These are phyloP conservation scores for Apium graveolens DNA, from an alignment of 129 eudicot genomes.

Conservation along the genomic window DNA sequence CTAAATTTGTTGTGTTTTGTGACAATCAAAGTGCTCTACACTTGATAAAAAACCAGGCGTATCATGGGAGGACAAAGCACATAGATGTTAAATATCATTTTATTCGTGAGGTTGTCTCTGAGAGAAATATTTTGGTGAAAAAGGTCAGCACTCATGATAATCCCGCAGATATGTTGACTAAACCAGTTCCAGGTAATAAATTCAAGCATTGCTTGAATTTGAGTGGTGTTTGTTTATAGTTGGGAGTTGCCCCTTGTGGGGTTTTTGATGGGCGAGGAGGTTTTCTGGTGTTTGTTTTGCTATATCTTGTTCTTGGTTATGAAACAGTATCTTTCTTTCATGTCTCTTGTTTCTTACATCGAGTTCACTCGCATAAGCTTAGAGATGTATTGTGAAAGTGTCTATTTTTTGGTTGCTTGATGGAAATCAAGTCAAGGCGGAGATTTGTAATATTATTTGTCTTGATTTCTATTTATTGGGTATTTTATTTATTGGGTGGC, in stretches of 20 bases:
- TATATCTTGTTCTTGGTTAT: too few relatives aligned
- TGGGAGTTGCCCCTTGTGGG: neutral
- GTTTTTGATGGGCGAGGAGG: neutral
- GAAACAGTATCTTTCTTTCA: too few relatives aligned
- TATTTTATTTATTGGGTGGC: too few relatives aligned
- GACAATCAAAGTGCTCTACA: neutral
- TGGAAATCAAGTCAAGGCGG: too few relatives aligned
- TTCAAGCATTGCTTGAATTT: constrained; percentile 1
- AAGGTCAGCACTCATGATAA: neutral
- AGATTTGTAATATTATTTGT: too few relatives aligned
- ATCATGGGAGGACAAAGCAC: too few relatives aligned
- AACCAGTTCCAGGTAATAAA: neutral
- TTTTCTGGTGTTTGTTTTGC: neutral
- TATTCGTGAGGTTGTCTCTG: neutral
- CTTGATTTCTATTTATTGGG: too few relatives aligned
- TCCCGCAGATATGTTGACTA: neutral
- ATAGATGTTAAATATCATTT: neutral
- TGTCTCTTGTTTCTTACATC: too few relatives aligned
- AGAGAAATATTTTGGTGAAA: neutral
- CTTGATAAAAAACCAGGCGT: too few relatives aligned
- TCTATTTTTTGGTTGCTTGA: too few relatives aligned
- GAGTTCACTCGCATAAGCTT: too few relatives aligned
- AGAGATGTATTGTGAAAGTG: too few relatives aligned
- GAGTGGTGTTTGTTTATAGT: neutral
- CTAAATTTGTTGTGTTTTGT: neutral